Percentiles rank a stretch among this genome's conserved stretches.
phyloP scores from a whole-genome alignment of 257 asterid species.

The Solanum virginianum region DNA sequence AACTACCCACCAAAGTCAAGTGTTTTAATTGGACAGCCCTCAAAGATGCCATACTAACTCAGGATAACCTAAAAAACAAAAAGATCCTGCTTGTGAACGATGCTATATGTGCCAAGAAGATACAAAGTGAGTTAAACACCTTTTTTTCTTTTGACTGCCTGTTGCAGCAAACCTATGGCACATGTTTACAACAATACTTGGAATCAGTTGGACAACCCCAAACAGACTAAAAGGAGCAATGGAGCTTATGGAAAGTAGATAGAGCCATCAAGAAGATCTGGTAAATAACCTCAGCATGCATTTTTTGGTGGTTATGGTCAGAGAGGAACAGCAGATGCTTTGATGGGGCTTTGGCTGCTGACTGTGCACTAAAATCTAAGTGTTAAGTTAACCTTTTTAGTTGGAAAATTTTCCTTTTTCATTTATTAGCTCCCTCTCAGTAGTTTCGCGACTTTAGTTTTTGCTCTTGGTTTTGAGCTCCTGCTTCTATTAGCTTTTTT shows the following conservation, averaged over 20 bases:
- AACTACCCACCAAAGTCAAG: not conserved
- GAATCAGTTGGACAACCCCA: not conserved
- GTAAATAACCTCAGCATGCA: not conserved
- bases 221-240: not conserved
- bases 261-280: not conserved
- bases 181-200: not conserved
- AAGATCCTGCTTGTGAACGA: not conserved
- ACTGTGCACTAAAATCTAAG: not conserved
- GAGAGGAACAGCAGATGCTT: not conserved
- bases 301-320: not conserved
- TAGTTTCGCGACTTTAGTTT: not conserved
- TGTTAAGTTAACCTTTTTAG: not conserved
- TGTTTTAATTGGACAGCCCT: not conserved
- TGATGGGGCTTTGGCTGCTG: not conserved
- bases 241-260: not conserved
- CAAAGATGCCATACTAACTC: not conserved
- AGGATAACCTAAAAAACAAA: not conserved
- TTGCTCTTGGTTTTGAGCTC: not conserved
- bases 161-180: not conserved
- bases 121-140: not conserved
- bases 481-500: not conserved
- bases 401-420: not conserved
- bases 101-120: not conserved
- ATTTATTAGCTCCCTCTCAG: not conserved
- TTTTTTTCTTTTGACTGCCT: not conserved